Evolutionary conservation across 2,329 filamentous ascomycete genomes (phyloP).

Genomic region (Sarocladium strictum): DNA sequence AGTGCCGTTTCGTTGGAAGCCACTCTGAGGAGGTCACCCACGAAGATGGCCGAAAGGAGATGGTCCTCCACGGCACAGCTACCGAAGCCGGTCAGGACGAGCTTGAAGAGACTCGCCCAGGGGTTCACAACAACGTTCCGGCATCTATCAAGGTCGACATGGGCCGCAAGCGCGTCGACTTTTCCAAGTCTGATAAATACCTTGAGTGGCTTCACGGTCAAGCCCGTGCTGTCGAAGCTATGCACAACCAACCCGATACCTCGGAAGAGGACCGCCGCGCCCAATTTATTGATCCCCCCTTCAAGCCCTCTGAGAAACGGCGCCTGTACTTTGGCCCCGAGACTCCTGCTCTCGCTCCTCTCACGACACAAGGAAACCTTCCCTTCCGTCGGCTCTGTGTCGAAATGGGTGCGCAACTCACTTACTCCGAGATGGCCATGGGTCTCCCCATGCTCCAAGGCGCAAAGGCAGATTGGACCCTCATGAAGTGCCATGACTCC

Average conservation of each 20-base stretch:
- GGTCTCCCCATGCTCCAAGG: slow-evolving; percentile 84
- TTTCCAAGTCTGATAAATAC: slow-evolving; percentile 70
- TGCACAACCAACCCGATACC: slow-evolving; percentile 35
- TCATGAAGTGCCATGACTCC: slow-evolving; percentile 86
- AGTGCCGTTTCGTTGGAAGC: slow-evolving; percentile 82
- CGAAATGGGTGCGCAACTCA: slow-evolving; percentile 83
- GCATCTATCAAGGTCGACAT: slow-evolving; percentile 68
- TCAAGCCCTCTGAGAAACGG: slow-evolving; percentile 89
- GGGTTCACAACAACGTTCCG: slow-evolving; percentile 69
- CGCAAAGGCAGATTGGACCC: slow-evolving; percentile 85
- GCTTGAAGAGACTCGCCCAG: slow-evolving; percentile 50
- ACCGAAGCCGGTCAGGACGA: slow-evolving; percentile 24
- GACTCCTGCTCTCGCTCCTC: slow-evolving; percentile 85
- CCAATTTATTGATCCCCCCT: slow-evolving; percentile 75
- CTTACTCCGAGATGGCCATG: slow-evolving; percentile 98
- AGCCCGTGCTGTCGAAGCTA: slow-evolving; percentile 30
- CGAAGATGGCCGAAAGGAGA: slow-evolving; percentile 75
- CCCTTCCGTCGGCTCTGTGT: slow-evolving; percentile 89
- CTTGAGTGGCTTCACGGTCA: slow-evolving; percentile 71
- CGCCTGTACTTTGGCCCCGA: slow-evolving; percentile 90
- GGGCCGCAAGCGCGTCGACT: slow-evolving; percentile 63
- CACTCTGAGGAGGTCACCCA: slow-evolving; percentile 77
- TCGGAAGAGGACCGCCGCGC: slow-evolving; percentile 67
- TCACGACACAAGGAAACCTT: slow-evolving; percentile 94
- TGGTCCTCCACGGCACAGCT: slow-evolving; percentile 57